A percentile compares a stretch with the other conserved stretches of the same genome.
Evolutionary conservation across 2,329 filamentous ascomycete genomes (phyloP).

Genomic region (Bisporella sp.): DNA sequence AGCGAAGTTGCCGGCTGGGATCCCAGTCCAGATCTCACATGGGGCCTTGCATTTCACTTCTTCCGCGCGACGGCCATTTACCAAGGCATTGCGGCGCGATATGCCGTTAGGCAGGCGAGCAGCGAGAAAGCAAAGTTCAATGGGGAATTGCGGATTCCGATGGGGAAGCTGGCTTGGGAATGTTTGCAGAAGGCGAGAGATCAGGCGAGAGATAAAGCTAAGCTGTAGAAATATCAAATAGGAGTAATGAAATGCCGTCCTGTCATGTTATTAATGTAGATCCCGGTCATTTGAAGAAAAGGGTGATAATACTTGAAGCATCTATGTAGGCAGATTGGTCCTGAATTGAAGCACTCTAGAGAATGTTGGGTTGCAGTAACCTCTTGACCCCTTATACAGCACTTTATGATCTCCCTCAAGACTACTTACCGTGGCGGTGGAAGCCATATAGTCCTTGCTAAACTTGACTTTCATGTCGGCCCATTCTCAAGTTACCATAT

Average conservation of each 20-base stretch:
- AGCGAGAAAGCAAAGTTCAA: conserved; percentile 74
- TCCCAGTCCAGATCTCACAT: conserved; percentile 52
- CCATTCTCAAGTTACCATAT: no score
- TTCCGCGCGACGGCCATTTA: conserved; percentile 56
- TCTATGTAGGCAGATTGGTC: no score
- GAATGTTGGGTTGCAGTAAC: no score
- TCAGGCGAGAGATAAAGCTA: conserved; percentile 29
- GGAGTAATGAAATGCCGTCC: neutral
- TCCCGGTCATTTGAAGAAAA: no score
- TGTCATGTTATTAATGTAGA: no score
- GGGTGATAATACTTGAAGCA: no score
- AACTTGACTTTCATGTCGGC: no score
- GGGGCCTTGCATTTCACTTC: conserved; percentile 56
- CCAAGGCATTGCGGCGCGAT: conserved; percentile 89
- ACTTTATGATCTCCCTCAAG: no score
- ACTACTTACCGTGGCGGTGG: no score
- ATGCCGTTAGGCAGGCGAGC: conserved; percentile 80
- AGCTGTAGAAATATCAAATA: conserved; percentile 28
- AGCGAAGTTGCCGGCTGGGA: conserved; percentile 63
- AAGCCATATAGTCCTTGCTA: no score
- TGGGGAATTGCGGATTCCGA: conserved; percentile 58
- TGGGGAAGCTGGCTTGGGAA: conserved; percentile 74
- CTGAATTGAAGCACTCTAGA: no score
- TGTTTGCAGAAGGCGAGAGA: conserved; percentile 50
- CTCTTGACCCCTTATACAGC: no score